These are phyloP conservation scores for Lipomyces lipofer DNA, from an alignment of 805 yeast genomes.

Conservation along the genomic window DNA sequence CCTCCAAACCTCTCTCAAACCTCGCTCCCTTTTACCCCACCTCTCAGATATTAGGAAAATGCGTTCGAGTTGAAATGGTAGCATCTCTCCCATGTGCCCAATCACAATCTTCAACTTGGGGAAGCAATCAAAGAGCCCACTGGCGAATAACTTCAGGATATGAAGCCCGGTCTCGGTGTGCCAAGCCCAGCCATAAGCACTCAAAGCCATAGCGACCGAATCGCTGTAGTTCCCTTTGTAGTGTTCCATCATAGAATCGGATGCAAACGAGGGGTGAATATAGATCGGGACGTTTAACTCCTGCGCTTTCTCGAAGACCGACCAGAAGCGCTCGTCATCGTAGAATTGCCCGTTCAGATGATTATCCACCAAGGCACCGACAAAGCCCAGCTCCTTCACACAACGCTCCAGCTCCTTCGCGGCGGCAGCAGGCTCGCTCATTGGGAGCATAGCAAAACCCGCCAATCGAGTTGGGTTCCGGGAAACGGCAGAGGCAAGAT, in stretches of 20 bases:
- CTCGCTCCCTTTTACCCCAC: constrained; percentile 2
- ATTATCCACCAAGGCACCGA: constrained; percentile 11
- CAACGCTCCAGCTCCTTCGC: constrained; percentile 9
- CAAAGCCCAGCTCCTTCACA: constrained; percentile 12
- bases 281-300: constrained; percentile 11
- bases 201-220: constrained; percentile 6
- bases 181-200: constrained; percentile 13
- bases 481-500: constrained; percentile 8
- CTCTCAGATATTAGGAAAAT: not conserved
- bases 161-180: constrained; percentile 6
- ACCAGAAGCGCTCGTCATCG: constrained; percentile 8
- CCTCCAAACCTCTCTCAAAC: constrained; percentile 6
- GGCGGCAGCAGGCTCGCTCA: constrained; percentile 13
- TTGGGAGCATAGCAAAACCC: constrained; percentile 8
- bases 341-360: constrained; percentile 10
- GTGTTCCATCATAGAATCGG: constrained; percentile 4
- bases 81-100: constrained; percentile 12
- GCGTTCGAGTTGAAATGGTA: constrained; percentile 1
- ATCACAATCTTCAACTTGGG: constrained; percentile 9
- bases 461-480: constrained; percentile 9
- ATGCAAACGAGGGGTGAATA: constrained; percentile 8
- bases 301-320: constrained; percentile 7
- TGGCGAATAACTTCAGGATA: constrained; percentile 3
- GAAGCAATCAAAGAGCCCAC: constrained; percentile 8
- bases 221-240: constrained; percentile 5